Evolutionary conservation across 2,329 filamentous ascomycete genomes (phyloP).

Genomic region (Plenodomus tracheiphilus): DNA sequence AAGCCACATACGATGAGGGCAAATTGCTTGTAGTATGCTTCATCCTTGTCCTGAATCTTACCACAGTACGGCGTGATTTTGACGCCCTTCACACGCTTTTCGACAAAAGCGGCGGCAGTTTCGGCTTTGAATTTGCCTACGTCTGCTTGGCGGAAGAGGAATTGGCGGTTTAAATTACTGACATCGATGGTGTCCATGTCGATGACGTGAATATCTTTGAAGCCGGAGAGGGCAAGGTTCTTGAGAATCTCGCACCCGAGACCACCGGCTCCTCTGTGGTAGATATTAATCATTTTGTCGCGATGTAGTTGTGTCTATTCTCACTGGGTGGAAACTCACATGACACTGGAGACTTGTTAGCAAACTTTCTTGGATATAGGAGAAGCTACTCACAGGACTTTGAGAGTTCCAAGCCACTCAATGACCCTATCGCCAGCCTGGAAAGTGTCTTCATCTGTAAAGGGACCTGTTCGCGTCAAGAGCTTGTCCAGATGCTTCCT

Average conservation of each 20-base stretch:
- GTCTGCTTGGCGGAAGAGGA: slow-evolving; percentile 88
- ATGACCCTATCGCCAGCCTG: slow-evolving; percentile 57
- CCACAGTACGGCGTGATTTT: slow-evolving; percentile 92
- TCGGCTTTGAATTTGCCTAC: slow-evolving; percentile 94
- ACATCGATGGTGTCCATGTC: slow-evolving; percentile 99
- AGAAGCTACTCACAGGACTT: slow-evolving; percentile 65
- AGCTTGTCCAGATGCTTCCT: slow-evolving; percentile 87
- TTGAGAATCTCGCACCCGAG: slow-evolving; percentile 96
- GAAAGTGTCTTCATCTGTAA: slow-evolving; percentile 65
- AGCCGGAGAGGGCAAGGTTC: slow-evolving; percentile 91
- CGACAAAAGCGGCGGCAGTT: slow-evolving; percentile 88
- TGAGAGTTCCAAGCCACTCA: slow-evolving; percentile 38
- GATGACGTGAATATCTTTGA: slow-evolving; percentile 97
- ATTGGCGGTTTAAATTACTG: slow-evolving; percentile 96
- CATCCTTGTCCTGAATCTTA: slow-evolving; percentile 95
- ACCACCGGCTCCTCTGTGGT: slow-evolving; percentile 82
- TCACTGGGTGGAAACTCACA: slow-evolving; percentile 31
- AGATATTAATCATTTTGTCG: slow-evolving; percentile 43
- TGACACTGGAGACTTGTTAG: slow-evolving; percentile 41
- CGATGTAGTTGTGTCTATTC: background rate
- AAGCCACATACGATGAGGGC: slow-evolving; percentile 90
- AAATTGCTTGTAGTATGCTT: slow-evolving; percentile 96
- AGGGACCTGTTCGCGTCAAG: slow-evolving; percentile 76
- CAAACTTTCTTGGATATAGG: background rate
- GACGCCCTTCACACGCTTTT: slow-evolving; percentile 85